phyloP scores from a whole-genome alignment of 148 eudicot species.

The Simmondsia chinensis region DNA sequence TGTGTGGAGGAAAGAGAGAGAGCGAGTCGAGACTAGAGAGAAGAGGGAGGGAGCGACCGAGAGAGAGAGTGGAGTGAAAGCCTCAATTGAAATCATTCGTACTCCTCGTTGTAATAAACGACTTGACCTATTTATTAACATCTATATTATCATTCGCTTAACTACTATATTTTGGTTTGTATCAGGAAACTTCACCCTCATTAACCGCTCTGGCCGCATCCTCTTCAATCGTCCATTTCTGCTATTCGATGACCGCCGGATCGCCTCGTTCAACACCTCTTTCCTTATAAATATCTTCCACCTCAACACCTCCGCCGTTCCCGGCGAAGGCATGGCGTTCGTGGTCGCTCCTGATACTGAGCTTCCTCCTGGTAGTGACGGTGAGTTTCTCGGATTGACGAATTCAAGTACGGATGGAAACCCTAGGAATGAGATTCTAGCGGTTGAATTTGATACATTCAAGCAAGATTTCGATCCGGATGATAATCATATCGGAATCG shows the following conservation, averaged over 20 bases:
- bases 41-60: too few relatives aligned
- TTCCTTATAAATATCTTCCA: too few relatives aligned
- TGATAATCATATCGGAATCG: conserved; percentile 60
- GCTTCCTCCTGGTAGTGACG: conserved; percentile 34
- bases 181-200: conserved; percentile 16
- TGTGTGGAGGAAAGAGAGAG: too few relatives aligned
- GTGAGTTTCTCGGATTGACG: conserved; percentile 52
- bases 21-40: too few relatives aligned
- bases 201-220: conserved; percentile 40
- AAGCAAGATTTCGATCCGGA: conserved; percentile 60
- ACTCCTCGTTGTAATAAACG: too few relatives aligned
- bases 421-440: conserved; percentile 29
- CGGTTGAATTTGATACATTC: conserved; percentile 68
- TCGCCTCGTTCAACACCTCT: too few relatives aligned
- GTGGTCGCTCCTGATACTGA: conserved; percentile 30
- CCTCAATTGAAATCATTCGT: too few relatives aligned
- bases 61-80: too few relatives aligned
- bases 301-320: neutral
- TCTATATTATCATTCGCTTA: too few relatives aligned
- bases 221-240: conserved; percentile 16
- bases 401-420: conserved; percentile 43
- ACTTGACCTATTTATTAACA: too few relatives aligned
- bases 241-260: conserved; percentile 37
- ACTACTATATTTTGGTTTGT: too few relatives aligned
- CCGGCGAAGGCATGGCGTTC: conserved; percentile 71